These are phyloP conservation scores for Eucalyptus tenuipes DNA, from an alignment of 345 rosid genomes.

Conservation along the genomic window DNA sequence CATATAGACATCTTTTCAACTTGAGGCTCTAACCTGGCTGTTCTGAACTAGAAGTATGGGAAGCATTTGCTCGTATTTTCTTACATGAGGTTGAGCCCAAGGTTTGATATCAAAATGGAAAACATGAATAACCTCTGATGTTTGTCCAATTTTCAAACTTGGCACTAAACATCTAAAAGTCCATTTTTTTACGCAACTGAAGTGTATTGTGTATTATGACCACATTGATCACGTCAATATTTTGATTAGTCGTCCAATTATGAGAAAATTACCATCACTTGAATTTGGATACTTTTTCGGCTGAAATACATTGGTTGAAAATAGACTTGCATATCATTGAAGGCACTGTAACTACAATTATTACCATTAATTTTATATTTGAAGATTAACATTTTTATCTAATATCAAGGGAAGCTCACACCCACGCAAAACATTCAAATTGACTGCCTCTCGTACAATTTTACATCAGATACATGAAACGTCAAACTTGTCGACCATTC, in stretches of 20 bases:
- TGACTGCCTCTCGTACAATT: neutral
- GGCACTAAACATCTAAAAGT: neutral
- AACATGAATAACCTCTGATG: neutral
- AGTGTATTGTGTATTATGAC: neutral
- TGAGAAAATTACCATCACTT: neutral
- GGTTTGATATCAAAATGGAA: neutral
- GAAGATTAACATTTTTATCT: neutral
- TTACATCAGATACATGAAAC: neutral
- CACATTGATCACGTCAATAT: neutral
- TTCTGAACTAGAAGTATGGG: neutral
- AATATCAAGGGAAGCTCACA: neutral
- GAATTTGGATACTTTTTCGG: neutral
- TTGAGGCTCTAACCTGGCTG: neutral
- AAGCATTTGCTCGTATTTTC: too few relatives aligned
- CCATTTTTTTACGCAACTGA: neutral
- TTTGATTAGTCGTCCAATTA: neutral
- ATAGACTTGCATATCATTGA: neutral
- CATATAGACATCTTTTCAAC: neutral
- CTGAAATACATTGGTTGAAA: neutral
- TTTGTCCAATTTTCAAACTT: too few relatives aligned
- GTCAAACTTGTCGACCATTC: neutral
- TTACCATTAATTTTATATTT: neutral
- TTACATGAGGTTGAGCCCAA: neutral
- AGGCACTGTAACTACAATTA: neutral
- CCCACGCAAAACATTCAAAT: neutral